Evolutionary conservation across 805 yeast genomes (phyloP), one percentile per base, ranked within the genome.

Genomic region (Starmera quercuum): DNA sequence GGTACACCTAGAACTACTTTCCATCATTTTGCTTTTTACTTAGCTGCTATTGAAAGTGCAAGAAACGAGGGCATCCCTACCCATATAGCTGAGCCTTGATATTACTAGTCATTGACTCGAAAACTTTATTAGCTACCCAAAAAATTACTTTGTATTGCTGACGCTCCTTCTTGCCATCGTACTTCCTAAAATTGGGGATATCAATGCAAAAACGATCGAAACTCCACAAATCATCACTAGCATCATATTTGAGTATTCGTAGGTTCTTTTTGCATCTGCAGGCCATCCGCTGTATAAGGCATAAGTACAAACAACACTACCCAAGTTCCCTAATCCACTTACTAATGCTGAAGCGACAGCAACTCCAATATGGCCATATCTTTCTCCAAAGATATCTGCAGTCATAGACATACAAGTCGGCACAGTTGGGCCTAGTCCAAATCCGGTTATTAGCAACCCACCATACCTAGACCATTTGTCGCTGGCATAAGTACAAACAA

Each of bases 271-370:
- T 7, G 53, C 66, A 54, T 85, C 95, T 1, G 68, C 81, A 1
- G 92, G 88, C 95, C 95, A 85, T 4, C 95, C 95, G 22, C 73
- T 58, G 59, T 85, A 85, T 26, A 85, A 66, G 0, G 95, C 95
- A 51, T 85, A 86, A 2, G 95, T 83, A 9, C 90, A 83, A 20
- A 80, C 74, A 16, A 85, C 95, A 2, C 88, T 76, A 16, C 95
- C 95, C 44, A 84, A 66, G 53, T 85, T 85, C 34, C 95, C 95
- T 35, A 85, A 63, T 5, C 95, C 95, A 41, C 86, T 75, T 13
- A 85, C 90, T 18, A 85, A 56, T 3, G 95, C 95, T 7, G 87
- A 71, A 29, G 85, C 73, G 21, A 81, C 86, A 3, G 95, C 95
- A 38, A 77, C 66, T 7, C 95, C 95, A 31, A 85, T 78, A 49